Evolutionary conservation across 805 yeast genomes (phyloP).

Genomic region (Candida alai): DNA sequence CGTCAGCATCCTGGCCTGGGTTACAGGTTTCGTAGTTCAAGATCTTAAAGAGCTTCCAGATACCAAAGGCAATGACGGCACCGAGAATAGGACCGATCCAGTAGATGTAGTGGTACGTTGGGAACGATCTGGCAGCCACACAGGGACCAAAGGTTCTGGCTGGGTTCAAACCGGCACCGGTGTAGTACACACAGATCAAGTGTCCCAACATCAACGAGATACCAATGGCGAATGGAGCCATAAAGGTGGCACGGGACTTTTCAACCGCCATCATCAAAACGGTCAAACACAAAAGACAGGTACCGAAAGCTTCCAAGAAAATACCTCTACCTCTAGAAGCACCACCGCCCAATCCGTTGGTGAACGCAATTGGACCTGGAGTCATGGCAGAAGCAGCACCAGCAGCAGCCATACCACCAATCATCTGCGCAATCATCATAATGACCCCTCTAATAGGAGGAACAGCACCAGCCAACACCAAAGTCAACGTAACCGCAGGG

Average conservation of each 20-base stretch:
- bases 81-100: slow-evolving; percentile 88
- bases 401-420: slow-evolving; percentile 91
- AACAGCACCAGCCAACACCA: slow-evolving; percentile 69
- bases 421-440: slow-evolving; percentile 63
- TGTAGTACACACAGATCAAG: slow-evolving; percentile 73
- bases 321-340: slow-evolving; percentile 71
- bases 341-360: slow-evolving; percentile 70
- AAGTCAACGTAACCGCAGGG: slow-evolving; percentile 79
- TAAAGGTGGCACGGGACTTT: slow-evolving; percentile 66
- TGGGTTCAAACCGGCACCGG: slow-evolving; percentile 92
- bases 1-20: slow-evolving; percentile 66
- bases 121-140: slow-evolving; percentile 69
- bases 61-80: slow-evolving; percentile 57
- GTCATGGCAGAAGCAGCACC: slow-evolving; percentile 85
- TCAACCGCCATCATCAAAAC: slow-evolving; percentile 83
- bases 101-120: slow-evolving; percentile 85
- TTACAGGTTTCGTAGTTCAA: slow-evolving; percentile 58
- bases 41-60: slow-evolving; percentile 64
- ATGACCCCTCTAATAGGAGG: slow-evolving; percentile 67
- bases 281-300: slow-evolving; percentile 66
- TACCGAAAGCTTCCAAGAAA: slow-evolving; percentile 79
- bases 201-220: slow-evolving; percentile 77
- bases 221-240: slow-evolving; percentile 85
- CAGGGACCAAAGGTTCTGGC: slow-evolving; percentile 87
- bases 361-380: slow-evolving; percentile 71